Evolutionary conservation across 768 basidiomycete species (phyloP), one percentile per base, ranked within the genome.

Genomic region (Termitomyces sp.): DNA sequence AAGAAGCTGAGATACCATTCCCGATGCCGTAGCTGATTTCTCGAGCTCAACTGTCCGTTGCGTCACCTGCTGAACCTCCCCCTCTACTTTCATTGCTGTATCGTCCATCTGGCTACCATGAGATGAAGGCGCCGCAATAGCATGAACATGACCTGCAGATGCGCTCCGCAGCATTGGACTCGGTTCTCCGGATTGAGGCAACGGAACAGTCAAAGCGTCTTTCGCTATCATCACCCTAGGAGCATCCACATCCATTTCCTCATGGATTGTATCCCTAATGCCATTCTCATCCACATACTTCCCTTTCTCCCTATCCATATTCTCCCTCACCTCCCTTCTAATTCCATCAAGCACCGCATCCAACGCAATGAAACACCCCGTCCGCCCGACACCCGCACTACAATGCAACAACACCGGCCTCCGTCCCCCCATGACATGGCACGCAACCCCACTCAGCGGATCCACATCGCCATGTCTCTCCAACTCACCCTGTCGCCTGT

Each of bases 321-420:
- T 55, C 43, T 62, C 60, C 60, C 67, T 68, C 65, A 87, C 63
- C 70, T 93, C 89, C 50, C 78, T 68, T 63, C 81, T 73, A 3
- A 94, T 72, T 5, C 82, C 87, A 66, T 92, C 89, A 53, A 95
- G 73, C n/a, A 92, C 76, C 8, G 91, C 86, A 67, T 94, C 91
- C 1, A 96, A 83, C 8, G 91, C 85, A 65, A 98, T 94, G 69
- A 92, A 98, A 26, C 89, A 91, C 21, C 96, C 96, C 0, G 96
- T 98, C 42, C 96, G 81, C 0, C 96, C 96, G 6, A 97, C 94
- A 19, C 96, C 96, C 0, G 96, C 96, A 31, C 92, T 94, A 67
- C 95, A 95, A 68, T 95, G 93, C 60, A 95, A 69, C 47, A 95
- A 67, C 30, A 94, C 80, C 0, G 91, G 90, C 21, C 80, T 71